Conservation (phyloP, 2,329 filamentous ascomycete genomes). For the Penicillium griseofulvum region DNA sequence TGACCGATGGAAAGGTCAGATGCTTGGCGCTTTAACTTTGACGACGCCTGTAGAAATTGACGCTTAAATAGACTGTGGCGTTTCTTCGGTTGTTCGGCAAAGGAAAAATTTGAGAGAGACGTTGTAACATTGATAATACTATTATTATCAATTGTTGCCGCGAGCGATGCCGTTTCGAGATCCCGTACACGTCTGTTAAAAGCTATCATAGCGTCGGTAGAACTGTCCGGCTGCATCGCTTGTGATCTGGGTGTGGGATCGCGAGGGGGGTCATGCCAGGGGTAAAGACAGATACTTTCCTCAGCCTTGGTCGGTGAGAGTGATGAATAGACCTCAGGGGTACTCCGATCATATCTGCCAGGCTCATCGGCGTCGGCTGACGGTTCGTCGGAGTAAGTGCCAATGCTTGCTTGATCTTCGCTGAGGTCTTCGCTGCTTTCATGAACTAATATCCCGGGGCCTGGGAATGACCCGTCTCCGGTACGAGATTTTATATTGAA, state of each 20-base stretch:
- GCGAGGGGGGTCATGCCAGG: slow-evolving; percentile 50
- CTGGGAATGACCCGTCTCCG: slow-evolving; percentile 47
- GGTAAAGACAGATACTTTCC: slow-evolving; percentile 36
- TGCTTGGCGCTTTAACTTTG: slow-evolving; percentile 47
- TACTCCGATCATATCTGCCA: slow-evolving; percentile 20
- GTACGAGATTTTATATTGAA: slow-evolving; percentile 27
- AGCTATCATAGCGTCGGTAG: slow-evolving; percentile 55
- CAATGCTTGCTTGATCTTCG: slow-evolving; percentile 34
- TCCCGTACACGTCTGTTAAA: slow-evolving; percentile 51
- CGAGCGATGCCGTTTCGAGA: slow-evolving; percentile 53
- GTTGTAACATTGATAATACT: slow-evolving; percentile 45
- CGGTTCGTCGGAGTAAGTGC: slow-evolving; percentile 27
- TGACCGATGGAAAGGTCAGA: slow-evolving; percentile 32
- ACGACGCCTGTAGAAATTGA: slow-evolving; percentile 44
- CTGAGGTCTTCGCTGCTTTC: slow-evolving; percentile 45
- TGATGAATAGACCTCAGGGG: slow-evolving; percentile 14
- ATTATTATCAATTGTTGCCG: slow-evolving; percentile 55
- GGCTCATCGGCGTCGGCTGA: slow-evolving; percentile 28
- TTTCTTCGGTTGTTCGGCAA: slow-evolving; percentile 36
- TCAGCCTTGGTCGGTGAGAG: slow-evolving; percentile 26
- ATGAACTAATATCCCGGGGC: slow-evolving; percentile 50
- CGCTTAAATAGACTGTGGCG: slow-evolving; percentile 48
- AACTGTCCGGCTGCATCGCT: slow-evolving; percentile 50
- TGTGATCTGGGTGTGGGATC: slow-evolving; percentile 30
- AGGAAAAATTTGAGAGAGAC: slow-evolving; percentile 44